A percentile compares a stretch with the other conserved stretches of the same genome.
These are phyloP conservation scores for Xylaria sp. DNA, from an alignment of 2,329 filamentous ascomycete genomes.

Conservation along the genomic window DNA sequence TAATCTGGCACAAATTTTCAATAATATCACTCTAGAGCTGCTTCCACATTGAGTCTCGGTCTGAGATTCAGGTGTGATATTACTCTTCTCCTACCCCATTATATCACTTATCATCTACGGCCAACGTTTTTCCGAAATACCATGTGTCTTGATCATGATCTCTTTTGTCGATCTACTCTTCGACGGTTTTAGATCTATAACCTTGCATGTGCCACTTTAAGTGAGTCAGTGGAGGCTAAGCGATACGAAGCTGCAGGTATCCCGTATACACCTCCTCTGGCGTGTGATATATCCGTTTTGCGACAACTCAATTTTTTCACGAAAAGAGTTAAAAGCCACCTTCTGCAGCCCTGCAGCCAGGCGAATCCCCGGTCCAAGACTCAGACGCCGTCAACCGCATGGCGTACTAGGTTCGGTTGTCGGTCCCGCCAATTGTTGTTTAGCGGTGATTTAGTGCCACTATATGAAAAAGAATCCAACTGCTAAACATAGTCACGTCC, in stretches of 20 bases:
- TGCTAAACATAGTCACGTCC: neutral
- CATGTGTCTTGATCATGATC: neutral
- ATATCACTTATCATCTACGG: neutral
- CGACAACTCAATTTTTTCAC: constrained; percentile 23
- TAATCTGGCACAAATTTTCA: too few relatives aligned
- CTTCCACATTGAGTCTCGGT: neutral
- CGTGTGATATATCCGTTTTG: neutral
- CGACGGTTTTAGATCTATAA: neutral
- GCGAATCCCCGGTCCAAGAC: constrained; percentile 15
- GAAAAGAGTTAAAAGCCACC: constrained; percentile 8
- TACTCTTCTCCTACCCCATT: neutral
- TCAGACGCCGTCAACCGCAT: constrained; percentile 4
- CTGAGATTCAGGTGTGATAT: neutral
- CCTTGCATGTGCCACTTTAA: neutral
- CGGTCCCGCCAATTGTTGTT: neutral
- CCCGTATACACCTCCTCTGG: neutral
- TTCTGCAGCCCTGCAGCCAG: constrained; percentile 33
- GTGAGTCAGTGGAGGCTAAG: neutral
- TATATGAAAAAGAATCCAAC: neutral
- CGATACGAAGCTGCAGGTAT: neutral
- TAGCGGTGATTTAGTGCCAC: neutral
- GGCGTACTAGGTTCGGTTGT: constrained; percentile 10
- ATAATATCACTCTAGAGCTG: neutral
- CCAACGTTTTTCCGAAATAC: neutral
- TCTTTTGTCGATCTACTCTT: constrained; percentile 3